These are phyloP conservation scores for Paxillus ammoniavirescens DNA, from an alignment of 768 basidiomycete species.

Conservation along the genomic window DNA sequence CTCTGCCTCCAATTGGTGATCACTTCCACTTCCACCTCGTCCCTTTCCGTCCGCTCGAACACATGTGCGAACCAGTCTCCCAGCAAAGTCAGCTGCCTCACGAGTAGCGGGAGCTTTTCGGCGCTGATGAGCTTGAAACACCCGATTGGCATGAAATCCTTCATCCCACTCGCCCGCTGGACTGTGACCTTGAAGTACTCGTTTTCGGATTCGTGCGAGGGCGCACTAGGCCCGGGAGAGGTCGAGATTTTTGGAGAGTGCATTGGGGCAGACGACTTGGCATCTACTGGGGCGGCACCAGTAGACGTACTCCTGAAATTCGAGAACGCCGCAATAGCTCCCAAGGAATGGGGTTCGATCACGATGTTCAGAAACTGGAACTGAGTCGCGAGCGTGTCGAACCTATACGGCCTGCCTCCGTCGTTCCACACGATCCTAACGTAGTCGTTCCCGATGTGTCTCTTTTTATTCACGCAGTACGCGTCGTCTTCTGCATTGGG, in stretches of 20 bases:
- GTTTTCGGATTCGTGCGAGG: slow-evolving; percentile 65
- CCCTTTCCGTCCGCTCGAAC: slow-evolving; percentile 69
- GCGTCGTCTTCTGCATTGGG: slow-evolving; percentile 71
- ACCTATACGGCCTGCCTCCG: slow-evolving; percentile 82
- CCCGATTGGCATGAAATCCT: slow-evolving; percentile 90
- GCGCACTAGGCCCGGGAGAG: background rate
- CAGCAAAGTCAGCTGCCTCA: slow-evolving; percentile 83
- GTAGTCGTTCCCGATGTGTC: slow-evolving; percentile 95
- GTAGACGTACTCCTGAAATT: slow-evolving; percentile 40
- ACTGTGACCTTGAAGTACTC: slow-evolving; percentile 96
- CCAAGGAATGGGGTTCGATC: slow-evolving; percentile 88
- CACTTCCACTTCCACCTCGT: slow-evolving; percentile 71
- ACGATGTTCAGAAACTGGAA: slow-evolving; percentile 99
- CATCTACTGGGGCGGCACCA: slow-evolving; percentile 5
- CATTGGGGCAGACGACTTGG: slow-evolving; percentile 11
- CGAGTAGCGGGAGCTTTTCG: slow-evolving; percentile 78
- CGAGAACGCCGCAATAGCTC: slow-evolving; percentile 81
- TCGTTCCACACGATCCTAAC: slow-evolving; percentile 99
- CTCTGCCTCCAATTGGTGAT: slow-evolving; percentile 88
- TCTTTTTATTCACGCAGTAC: slow-evolving; percentile 81
- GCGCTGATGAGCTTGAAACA: slow-evolving; percentile 94
- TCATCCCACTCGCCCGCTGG: slow-evolving; percentile 86
- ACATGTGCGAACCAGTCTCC: slow-evolving; percentile 90
- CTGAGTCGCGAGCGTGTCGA: slow-evolving; percentile 88
- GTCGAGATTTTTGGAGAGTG: slow-evolving; percentile 20